phyloP scores from a whole-genome alignment of 2,329 filamentous ascomycete species.

The Nectriaceae sp. region DNA sequence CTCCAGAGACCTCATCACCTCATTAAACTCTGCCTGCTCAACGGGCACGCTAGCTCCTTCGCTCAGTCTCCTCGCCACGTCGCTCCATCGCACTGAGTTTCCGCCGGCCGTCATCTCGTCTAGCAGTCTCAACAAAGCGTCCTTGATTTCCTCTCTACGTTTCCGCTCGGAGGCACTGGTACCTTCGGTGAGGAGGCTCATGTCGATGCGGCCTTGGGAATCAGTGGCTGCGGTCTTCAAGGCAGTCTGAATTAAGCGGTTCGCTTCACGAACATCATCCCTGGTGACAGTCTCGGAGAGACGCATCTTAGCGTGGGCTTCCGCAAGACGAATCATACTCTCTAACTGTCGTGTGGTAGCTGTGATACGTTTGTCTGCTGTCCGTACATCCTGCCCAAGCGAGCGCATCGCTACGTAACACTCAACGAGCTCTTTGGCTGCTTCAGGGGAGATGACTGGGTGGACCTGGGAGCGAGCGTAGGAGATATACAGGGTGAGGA shows the following conservation, averaged over 20 bases:
- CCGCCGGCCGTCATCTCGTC: constrained; percentile 77
- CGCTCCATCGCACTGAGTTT: constrained; percentile 72
- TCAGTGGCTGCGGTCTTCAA: constrained; percentile 98
- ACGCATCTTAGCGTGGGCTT: constrained; percentile 98
- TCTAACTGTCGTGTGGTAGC: constrained; percentile 96
- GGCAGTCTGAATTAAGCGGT: constrained; percentile 88
- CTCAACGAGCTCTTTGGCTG: constrained; percentile 80
- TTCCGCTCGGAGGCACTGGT: constrained; percentile 85
- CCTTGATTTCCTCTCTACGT: constrained; percentile 81
- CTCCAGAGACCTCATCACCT: constrained; percentile 79
- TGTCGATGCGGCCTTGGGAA: constrained; percentile 88
- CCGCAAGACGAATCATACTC: constrained; percentile 95
- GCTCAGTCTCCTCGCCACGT: constrained; percentile 71
- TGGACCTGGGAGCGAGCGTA: constrained; percentile 88
- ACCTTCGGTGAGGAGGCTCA: constrained; percentile 94
- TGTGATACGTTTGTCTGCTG: constrained; percentile 93
- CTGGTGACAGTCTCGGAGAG: constrained; percentile 74
- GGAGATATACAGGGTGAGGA: constrained; percentile 94
- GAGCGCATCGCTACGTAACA: constrained; percentile 95
- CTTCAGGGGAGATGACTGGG: constrained; percentile 76
- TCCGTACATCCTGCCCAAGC: constrained; percentile 82
- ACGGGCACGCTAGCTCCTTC: constrained; percentile 73
- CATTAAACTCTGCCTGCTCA: constrained; percentile 79
- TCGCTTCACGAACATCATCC: constrained; percentile 85
- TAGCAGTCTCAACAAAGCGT: constrained; percentile 70